Base-by-base conservation (phyloP, 345 rosid genomes). In the Crucihimalaya himalaica region DNA sequence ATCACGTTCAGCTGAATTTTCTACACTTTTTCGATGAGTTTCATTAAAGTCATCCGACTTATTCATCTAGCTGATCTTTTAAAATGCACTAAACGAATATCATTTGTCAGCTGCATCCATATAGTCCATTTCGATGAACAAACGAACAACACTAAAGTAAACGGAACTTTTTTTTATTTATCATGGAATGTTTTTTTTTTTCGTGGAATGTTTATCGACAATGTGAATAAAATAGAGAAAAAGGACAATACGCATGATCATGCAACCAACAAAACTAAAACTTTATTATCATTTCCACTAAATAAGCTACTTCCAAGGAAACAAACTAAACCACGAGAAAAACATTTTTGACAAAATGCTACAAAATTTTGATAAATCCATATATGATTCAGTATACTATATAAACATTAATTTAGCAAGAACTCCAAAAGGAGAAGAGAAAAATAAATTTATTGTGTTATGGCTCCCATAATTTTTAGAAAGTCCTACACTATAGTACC, bases 401-500 rank as follows among this genome's bases (percentile, higher is more conserved):
- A 59, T 65, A 66, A 29, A 27, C 72, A 40, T 27, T 68, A 60
- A 13, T 31, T 53, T 61, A 61, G 31, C 0, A 27, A 27, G 10
- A 63, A 11, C 23, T 6, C 5, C 2, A n/a, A 63, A n/a, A 46
- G 37, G 31, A 35, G 63, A 55, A 52, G 1, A 66, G 19, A 53
- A 31, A 48, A 39, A 15, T 1, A 27, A 18, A 16, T 13, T 23
- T 66, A 29, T 40, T 67, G 15, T 59, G 48, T 43, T 12, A 75
- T 69, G 79, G 66, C 75, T 43, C 18, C 59, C 7, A 63, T 76
- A 20, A 7, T 35, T 5, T 13, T 62, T 6, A 69, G 3, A 11
- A 54, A 76, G 0, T 61, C 66, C 18, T 67, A 25, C 72, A 78
- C 59, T 0, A 63, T 87, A 8, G 76, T 84, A 78, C 88, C 92